A percentile compares a stretch with the other conserved stretches of the same genome.
These are phyloP conservation scores for Thalassiosira oceanica DNA, from an alignment of 352 stramenopile species.

Conservation along the genomic window DNA sequence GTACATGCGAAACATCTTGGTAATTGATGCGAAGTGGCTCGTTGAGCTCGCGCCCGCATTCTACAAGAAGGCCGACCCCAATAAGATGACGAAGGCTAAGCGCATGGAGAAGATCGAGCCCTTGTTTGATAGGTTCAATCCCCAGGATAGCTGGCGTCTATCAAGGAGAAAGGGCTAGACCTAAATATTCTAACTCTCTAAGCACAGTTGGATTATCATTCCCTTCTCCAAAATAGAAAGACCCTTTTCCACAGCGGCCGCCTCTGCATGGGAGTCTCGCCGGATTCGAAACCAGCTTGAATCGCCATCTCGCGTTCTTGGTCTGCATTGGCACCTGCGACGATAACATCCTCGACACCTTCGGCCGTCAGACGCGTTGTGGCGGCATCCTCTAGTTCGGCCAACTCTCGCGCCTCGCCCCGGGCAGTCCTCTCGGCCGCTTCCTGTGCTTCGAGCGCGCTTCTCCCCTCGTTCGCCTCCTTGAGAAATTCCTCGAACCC, in stretches of 20 bases:
- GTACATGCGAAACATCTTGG: slow-evolving; percentile 98
- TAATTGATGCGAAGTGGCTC: slow-evolving; percentile 98
- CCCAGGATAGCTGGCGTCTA: slow-evolving; percentile 94
- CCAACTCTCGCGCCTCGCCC: slow-evolving; percentile 33
- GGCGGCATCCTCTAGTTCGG: slow-evolving; percentile 29
- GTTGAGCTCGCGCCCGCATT: slow-evolving; percentile 99
- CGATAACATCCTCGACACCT: no score
- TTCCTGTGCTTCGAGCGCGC: slow-evolving; percentile 7
- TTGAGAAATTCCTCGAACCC: slow-evolving; percentile 44
- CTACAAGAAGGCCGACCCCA: slow-evolving; percentile 97
- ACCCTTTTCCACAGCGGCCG: no score
- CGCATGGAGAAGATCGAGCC: slow-evolving; percentile 99
- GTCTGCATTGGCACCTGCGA: no score
- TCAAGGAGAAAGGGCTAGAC: slow-evolving; percentile 93
- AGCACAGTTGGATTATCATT: no score
- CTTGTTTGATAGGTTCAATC: slow-evolving; percentile 97
- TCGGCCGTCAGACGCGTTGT: slow-evolving; percentile 60
- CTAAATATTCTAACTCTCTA: no score
- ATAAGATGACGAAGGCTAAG: slow-evolving; percentile 97
- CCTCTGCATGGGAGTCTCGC: no score
- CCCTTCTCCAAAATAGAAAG: no score
- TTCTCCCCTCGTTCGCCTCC: slow-evolving; percentile 33
- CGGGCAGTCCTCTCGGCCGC: slow-evolving; percentile 12
- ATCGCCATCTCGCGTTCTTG: no score
- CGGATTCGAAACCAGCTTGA: no score